A percentile compares a stretch with the other conserved stretches of the same genome.
These are phyloP conservation scores for Lipomyces orientalis DNA, from an alignment of 805 yeast species.

Conservation along the genomic window DNA sequence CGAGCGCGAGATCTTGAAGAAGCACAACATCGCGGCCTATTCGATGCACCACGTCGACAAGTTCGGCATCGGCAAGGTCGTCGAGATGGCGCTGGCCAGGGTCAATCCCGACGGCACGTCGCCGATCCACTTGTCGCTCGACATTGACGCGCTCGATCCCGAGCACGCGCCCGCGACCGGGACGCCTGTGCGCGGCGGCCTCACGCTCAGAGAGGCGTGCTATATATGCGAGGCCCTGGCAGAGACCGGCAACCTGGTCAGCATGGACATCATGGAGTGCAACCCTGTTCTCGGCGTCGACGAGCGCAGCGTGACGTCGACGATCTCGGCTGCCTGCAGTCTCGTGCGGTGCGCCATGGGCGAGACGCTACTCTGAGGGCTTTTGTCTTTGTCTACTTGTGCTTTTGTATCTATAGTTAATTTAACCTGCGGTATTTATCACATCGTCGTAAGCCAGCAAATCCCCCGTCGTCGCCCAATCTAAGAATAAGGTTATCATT, in stretches of 20 bases:
- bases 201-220: constrained; percentile 91
- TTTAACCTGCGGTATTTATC: too few relatives aligned
- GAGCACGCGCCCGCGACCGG: constrained; percentile 95
- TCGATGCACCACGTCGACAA: constrained; percentile 97
- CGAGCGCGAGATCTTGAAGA: constrained; percentile 75
- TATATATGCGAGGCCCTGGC: constrained; percentile 92
- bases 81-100: constrained; percentile 84
- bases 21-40: constrained; percentile 77
- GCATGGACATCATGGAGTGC: constrained; percentile 91
- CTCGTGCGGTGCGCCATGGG: constrained; percentile 94
- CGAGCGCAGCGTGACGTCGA: constrained; percentile 76
- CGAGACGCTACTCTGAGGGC: constrained; percentile 69
- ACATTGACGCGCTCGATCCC: constrained; percentile 97
- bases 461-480: too few relatives aligned
- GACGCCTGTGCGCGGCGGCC: constrained; percentile 96
- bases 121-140: constrained; percentile 91
- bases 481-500: too few relatives aligned
- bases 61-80: constrained; percentile 87
- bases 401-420: neutral
- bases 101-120: constrained; percentile 72
- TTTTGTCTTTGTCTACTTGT: neutral
- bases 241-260: constrained; percentile 82
- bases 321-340: constrained; percentile 88
- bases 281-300: constrained; percentile 86
- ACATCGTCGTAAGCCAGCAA: too few relatives aligned